These are phyloP conservation scores for Nigrospora oryzae DNA, from an alignment of 2,329 filamentous ascomycete species.

Conservation along the genomic window DNA sequence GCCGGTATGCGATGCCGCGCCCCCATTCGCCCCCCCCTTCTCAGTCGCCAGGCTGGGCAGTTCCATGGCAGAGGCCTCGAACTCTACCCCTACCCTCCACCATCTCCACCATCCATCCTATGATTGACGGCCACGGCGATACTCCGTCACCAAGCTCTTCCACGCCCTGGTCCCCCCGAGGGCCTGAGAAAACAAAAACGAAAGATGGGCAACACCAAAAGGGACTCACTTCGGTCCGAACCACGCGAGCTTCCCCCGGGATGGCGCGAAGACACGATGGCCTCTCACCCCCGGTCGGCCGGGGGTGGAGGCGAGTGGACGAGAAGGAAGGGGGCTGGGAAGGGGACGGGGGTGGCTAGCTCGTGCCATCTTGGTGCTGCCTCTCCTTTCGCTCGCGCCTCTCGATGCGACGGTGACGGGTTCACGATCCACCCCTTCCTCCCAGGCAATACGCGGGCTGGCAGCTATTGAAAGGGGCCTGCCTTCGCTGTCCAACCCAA, in stretches of 20 bases:
- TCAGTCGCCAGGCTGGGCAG: neutral
- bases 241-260: neutral
- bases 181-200: neutral
- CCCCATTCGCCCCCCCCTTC: neutral
- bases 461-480: slow-evolving; percentile 4
- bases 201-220: slow-evolving; percentile 4
- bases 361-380: neutral
- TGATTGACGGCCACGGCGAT: neutral
- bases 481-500: slow-evolving; percentile 7
- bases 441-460: neutral
- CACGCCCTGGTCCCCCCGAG: neutral
- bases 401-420: slow-evolving; percentile 1
- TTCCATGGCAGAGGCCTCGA: no score
- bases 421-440: slow-evolving; percentile 8
- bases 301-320: neutral
- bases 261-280: neutral
- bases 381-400: no score
- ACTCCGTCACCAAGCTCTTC: neutral
- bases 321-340: neutral
- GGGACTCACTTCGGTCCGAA: neutral
- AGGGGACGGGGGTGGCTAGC: neutral
- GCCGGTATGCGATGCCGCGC: neutral
- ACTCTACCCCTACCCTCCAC: neutral
- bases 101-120: neutral
- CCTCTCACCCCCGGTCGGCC: neutral